Evolutionary conservation across 805 yeast genomes (phyloP).

Genomic region (Wickerhamiella spandovensis): DNA sequence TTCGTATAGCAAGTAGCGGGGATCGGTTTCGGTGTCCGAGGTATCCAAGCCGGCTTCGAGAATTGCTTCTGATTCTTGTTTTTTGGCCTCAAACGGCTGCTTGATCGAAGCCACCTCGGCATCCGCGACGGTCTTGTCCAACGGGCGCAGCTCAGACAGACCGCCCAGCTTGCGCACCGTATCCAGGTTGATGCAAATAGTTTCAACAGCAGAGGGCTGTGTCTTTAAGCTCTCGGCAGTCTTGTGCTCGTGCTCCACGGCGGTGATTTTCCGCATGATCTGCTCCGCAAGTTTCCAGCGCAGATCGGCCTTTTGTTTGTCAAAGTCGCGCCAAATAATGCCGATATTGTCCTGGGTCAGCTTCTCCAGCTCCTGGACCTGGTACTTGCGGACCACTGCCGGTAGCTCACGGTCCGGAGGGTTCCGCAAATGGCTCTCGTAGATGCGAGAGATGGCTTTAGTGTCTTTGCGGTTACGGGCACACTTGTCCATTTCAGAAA

Average conservation of each 20-base stretch:
- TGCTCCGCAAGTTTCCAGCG: conserved; percentile 15
- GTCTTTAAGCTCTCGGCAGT: conserved; percentile 1
- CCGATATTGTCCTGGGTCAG: conserved; percentile 16
- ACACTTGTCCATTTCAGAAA: conserved; percentile 11
- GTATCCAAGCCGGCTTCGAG: conserved; percentile 3
- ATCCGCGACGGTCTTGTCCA: conserved; percentile 13
- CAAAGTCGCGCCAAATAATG: conserved; percentile 22
- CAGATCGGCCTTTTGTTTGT: conserved; percentile 17
- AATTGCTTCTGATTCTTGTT: conserved; percentile 2
- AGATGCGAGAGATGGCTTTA: conserved; percentile 1
- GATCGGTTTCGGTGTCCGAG: not conserved
- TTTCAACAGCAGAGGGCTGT: conserved; percentile 7
- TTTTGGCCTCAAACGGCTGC: conserved; percentile 1
- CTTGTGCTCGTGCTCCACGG: conserved; percentile 18
- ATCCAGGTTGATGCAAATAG: conserved; percentile 19
- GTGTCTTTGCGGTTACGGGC: conserved; percentile 7
- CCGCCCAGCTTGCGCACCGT: conserved; percentile 15
- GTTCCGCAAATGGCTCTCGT: conserved; percentile 8
- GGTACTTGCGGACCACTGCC: conserved; percentile 11
- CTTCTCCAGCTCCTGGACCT: conserved; percentile 11
- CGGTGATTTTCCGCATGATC: conserved; percentile 14
- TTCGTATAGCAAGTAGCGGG: not conserved
- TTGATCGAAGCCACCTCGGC: conserved; percentile 12
- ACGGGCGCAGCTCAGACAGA: conserved; percentile 11
- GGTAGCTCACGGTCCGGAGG: conserved; percentile 2